Base-by-base conservation (phyloP, 441 rosid species). In the Populus hybrid region DNA sequence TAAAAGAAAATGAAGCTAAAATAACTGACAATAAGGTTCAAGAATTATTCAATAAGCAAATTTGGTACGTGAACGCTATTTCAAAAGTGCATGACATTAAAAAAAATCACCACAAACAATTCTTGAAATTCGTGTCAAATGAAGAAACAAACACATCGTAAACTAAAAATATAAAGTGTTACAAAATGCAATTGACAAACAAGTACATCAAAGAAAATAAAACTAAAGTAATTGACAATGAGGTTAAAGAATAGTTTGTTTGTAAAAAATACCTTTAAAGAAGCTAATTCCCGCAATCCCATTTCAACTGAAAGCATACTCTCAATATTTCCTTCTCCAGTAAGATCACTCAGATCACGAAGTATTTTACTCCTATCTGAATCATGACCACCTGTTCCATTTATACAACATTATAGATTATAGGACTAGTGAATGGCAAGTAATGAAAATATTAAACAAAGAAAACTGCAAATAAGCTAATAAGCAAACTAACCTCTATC, bases 241-340 rank as follows among this genome's bases (percentile, higher is more conserved):
- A 57, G 12, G 35, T 80, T 23, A 38, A 66, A 38, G 36, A 32
- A 65, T 50, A 71, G 72, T 23, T 10, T 61, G 1, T 61, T 61
- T 59, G 0, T 8, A 4, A 70, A 77, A 50, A 61, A 82, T 77
- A 96, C 99, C 98, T 97, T 97, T 69, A 97, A 84, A 77, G 94
- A 89, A 12, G 97, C 91, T 87, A 94, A 84, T 82, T 97, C 98
- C 82, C 92, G 85, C 85, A 97, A 83, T 80, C 97, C 98, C 91
- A 91, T 92, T 88, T 95, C 98, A 79, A 95, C 98, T 66, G 94
- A 90, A 78, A 94, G 97, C 94, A 94, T 91, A 82, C 93, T 93
- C 88, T 97, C 99, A 23, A 97, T 93, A 87, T 91, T 93, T 83
- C 98, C 98, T 87, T 97, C 99, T 84, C 97, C 95, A 0, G 91